Percentiles rank a stretch among this genome's conserved stretches.
Evolutionary conservation across 192 early-diverging fungal genomes (phyloP).

Genomic region (Martensiomyces pterosporus): DNA sequence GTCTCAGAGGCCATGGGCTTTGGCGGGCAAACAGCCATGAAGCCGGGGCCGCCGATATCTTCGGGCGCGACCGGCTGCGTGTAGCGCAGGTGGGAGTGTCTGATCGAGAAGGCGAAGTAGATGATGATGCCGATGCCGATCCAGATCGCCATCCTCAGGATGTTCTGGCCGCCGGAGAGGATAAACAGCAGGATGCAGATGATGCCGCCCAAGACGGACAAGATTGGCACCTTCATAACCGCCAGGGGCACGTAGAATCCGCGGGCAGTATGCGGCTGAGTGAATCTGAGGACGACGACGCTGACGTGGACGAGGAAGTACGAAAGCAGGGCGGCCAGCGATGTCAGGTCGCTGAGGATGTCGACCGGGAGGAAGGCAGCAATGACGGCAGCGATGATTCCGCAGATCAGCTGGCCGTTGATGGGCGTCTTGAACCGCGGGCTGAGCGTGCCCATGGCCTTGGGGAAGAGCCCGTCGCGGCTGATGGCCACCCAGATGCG

Average conservation of each 20-base stretch:
- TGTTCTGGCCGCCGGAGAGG: slow-evolving; percentile 51
- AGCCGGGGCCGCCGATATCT: background rate
- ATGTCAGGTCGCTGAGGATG: slow-evolving; percentile 66
- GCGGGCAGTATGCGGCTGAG: slow-evolving; percentile 56
- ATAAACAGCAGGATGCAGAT: slow-evolving; percentile 52
- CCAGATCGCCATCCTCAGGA: slow-evolving; percentile 63
- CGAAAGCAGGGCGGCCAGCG: slow-evolving; percentile 66
- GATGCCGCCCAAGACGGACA: slow-evolving; percentile 55
- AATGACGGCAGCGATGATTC: slow-evolving; percentile 54
- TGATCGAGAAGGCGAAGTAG: slow-evolving; percentile 34
- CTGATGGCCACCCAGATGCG: slow-evolving; percentile 78
- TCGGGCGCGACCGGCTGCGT: background rate
- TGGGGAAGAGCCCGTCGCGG: slow-evolving; percentile 67
- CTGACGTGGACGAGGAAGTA: slow-evolving; percentile 70
- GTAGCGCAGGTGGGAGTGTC: background rate
- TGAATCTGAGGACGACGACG: slow-evolving; percentile 62
- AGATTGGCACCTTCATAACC: slow-evolving; percentile 9
- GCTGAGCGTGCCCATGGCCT: background rate
- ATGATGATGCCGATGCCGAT: slow-evolving; percentile 61
- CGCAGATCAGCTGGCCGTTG: slow-evolving; percentile 55
- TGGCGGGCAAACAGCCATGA: background rate
- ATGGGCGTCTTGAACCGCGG: slow-evolving; percentile 62
- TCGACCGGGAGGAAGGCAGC: slow-evolving; percentile 67
- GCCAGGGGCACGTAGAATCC: slow-evolving; percentile 60
- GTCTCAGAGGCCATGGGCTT: background rate